Evolutionary conservation across 768 basidiomycete genomes (phyloP).

Genomic region (Pleurotus giganteus): DNA sequence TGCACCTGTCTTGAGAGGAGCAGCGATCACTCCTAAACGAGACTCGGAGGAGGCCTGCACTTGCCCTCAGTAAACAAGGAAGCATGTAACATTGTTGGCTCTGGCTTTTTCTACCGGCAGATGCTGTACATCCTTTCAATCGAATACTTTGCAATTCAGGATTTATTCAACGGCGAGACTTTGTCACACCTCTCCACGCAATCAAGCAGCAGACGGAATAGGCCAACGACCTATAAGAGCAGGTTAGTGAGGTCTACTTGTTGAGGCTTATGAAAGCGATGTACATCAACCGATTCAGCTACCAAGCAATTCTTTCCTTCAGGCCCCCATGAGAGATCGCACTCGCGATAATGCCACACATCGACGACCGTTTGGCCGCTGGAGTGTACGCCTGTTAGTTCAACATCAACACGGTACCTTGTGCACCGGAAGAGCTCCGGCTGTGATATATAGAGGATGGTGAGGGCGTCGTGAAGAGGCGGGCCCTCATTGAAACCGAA

Average conservation of each 20-base stretch:
- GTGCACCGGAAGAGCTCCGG: slow-evolving; percentile 62
- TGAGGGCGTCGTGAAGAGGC: slow-evolving; percentile 84
- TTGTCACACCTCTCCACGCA: slow-evolving; percentile 58
- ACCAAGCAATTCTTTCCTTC: slow-evolving; percentile 77
- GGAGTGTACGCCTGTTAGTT: slow-evolving; percentile 63
- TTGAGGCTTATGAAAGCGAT: not conserved
- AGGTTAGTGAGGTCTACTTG: not conserved
- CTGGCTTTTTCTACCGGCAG: too few species aligned
- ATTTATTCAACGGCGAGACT: slow-evolving; percentile 57
- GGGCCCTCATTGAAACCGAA: slow-evolving; percentile 87
- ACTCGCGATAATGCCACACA: slow-evolving; percentile 58
- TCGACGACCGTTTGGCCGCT: slow-evolving; percentile 82
- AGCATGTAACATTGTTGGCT: too few species aligned
- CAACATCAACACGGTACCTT: slow-evolving; percentile 83
- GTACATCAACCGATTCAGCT: slow-evolving; percentile 67
- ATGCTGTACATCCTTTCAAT: too few species aligned
- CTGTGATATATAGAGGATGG: slow-evolving; percentile 71
- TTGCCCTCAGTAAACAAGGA: too few species aligned
- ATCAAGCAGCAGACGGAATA: slow-evolving; percentile 65
- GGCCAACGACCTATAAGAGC: slow-evolving; percentile 48
- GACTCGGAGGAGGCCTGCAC: too few species aligned
- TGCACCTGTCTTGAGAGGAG: too few species aligned
- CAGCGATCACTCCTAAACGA: too few species aligned
- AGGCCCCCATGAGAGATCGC: slow-evolving; percentile 70
- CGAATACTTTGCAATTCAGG: not conserved